These are phyloP conservation scores for Oidium heveae DNA, from an alignment of 2,329 filamentous ascomycete genomes.

Conservation along the genomic window DNA sequence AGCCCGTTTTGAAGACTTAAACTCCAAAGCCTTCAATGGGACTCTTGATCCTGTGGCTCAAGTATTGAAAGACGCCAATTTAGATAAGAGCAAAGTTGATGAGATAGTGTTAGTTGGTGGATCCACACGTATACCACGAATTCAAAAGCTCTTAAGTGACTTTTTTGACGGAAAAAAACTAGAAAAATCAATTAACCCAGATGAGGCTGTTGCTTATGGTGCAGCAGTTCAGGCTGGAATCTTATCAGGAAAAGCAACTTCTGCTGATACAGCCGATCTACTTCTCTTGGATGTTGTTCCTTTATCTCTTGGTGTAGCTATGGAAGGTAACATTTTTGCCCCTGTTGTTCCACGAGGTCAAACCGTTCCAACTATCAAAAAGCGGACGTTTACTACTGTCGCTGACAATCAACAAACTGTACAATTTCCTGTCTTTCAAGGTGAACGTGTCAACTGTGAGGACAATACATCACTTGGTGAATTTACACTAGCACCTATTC, in stretches of 20 bases:
- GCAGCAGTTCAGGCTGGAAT: slow-evolving; percentile 97
- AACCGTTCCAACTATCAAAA: slow-evolving; percentile 60
- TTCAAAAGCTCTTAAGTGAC: slow-evolving; percentile 97
- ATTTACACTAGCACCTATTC: slow-evolving; percentile 72
- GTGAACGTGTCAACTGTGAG: slow-evolving; percentile 92
- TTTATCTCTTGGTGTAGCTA: slow-evolving; percentile 91
- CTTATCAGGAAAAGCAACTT: slow-evolving; percentile 91
- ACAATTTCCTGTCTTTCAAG: slow-evolving; percentile 35
- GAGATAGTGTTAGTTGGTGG: slow-evolving; percentile 98
- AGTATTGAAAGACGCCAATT: slow-evolving; percentile 74
- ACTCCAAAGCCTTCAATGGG: slow-evolving; percentile 80
- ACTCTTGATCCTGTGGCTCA: slow-evolving; percentile 90
- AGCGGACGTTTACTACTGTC: slow-evolving; percentile 70
- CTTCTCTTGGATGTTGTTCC: slow-evolving; percentile 90
- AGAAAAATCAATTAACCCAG: slow-evolving; percentile 99
- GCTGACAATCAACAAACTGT: slow-evolving; percentile 12
- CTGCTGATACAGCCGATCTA: slow-evolving; percentile 79
- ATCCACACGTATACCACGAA: slow-evolving; percentile 93
- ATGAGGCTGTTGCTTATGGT: slow-evolving; percentile 97
- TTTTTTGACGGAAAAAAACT: slow-evolving; percentile 99
- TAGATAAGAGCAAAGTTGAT: slow-evolving; percentile 80
- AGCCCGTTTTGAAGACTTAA: slow-evolving; percentile 96
- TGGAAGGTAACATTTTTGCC: slow-evolving; percentile 98
- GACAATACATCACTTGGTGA: slow-evolving; percentile 96
- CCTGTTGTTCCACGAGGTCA: slow-evolving; percentile 64